These are phyloP conservation scores for Rhodotorula sp. DNA, from an alignment of 1,284 basidiomycete species.

Conservation along the genomic window DNA sequence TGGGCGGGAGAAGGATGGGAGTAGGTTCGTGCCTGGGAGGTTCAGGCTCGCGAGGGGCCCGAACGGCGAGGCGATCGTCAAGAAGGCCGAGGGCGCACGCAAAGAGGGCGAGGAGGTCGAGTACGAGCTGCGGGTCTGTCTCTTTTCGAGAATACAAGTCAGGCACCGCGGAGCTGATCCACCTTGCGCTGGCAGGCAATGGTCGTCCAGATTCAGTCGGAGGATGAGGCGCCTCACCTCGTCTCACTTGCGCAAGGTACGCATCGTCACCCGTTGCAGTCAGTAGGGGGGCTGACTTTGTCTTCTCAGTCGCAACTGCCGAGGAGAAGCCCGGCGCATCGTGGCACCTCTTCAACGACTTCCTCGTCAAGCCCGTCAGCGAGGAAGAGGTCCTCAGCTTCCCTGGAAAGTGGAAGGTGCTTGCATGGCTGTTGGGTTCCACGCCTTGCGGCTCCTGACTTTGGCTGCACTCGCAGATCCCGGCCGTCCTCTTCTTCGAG, in stretches of 20 bases:
- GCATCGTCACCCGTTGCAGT: slow-evolving; percentile 7
- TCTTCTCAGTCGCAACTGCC: slow-evolving; percentile 61
- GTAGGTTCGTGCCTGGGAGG: slow-evolving; percentile 48
- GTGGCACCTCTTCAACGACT: slow-evolving; percentile 98
- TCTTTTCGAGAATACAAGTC: too few species aligned
- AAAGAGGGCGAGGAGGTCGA: slow-evolving; percentile 60
- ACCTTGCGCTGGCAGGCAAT: slow-evolving; percentile 59
- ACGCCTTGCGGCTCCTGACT: too few species aligned
- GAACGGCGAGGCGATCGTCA: slow-evolving; percentile 39
- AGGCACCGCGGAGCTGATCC: not conserved
- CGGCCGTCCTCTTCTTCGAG: slow-evolving; percentile 84
- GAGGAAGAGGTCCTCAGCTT: slow-evolving; percentile 87
- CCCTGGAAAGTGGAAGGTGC: slow-evolving; percentile 85
- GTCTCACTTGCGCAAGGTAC: slow-evolving; percentile 82
- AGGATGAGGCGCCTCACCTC: slow-evolving; percentile 77
- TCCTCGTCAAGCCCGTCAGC: slow-evolving; percentile 78
- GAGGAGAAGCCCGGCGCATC: slow-evolving; percentile 54
- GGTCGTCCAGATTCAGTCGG: slow-evolving; percentile 77
- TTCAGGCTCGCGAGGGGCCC: slow-evolving; percentile 42
- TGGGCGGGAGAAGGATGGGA: slow-evolving; percentile 38
- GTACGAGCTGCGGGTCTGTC: slow-evolving; percentile 72
- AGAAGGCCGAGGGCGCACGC: slow-evolving; percentile 51
- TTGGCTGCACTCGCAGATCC: slow-evolving; percentile 60
- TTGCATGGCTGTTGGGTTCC: slow-evolving; percentile 16
- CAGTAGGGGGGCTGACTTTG: not conserved